phyloP scores from a whole-genome alignment of 345 rosid species.

The Citropsis articulata region DNA sequence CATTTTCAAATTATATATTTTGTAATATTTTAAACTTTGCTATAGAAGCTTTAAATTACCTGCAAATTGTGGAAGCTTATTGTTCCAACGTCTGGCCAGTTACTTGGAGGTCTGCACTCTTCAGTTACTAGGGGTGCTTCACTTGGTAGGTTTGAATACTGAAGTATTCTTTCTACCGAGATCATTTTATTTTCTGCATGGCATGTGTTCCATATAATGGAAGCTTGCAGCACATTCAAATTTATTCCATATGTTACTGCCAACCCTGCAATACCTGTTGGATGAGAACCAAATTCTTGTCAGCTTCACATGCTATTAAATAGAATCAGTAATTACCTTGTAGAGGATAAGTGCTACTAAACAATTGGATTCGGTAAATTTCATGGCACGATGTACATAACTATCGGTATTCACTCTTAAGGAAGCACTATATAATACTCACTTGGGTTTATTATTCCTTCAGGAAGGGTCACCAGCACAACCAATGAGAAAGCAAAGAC shows the following conservation, averaged over 20 bases:
- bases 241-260: slow-evolving; percentile 91
- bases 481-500: slow-evolving; percentile 87
- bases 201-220: slow-evolving; percentile 85
- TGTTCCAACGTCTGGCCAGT: slow-evolving; percentile 85
- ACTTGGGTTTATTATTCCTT: slow-evolving; percentile 94
- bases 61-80: slow-evolving; percentile 72
- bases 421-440: slow-evolving; percentile 27
- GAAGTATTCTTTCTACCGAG: slow-evolving; percentile 86
- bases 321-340: background rate
- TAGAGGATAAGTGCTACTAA: background rate
- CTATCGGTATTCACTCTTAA: background rate
- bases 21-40: background rate
- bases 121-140: slow-evolving; percentile 73
- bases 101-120: slow-evolving; percentile 55
- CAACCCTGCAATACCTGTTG: slow-evolving; percentile 86
- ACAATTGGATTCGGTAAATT: background rate
- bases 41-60: slow-evolving; percentile 32
- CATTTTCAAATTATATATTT: background rate
- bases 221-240: slow-evolving; percentile 81
- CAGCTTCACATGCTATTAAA: background rate
- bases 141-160: slow-evolving; percentile 67
- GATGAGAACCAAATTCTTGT: background rate
- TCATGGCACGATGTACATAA: background rate
- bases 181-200: slow-evolving; percentile 93
- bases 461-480: slow-evolving; percentile 83